A percentile compares a stretch with the other conserved stretches of the same genome.
These are phyloP conservation scores for Tricholoma terreum DNA, from an alignment of 768 basidiomycete genomes.

Conservation along the genomic window DNA sequence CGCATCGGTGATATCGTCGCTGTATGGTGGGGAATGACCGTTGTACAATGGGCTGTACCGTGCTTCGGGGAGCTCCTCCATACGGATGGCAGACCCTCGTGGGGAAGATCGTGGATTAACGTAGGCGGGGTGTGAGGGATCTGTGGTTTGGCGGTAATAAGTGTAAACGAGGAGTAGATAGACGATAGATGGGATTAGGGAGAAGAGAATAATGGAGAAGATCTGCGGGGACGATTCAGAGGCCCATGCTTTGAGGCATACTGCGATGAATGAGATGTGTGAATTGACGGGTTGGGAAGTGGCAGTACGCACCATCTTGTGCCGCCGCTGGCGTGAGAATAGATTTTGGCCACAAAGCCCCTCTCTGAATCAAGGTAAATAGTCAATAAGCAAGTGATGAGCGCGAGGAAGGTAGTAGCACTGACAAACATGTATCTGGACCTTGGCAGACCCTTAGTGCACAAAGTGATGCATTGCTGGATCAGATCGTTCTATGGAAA, in stretches of 20 bases:
- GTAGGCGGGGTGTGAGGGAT: constrained; percentile 36
- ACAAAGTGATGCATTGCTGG: constrained; percentile 33
- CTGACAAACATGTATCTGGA: constrained; percentile 39
- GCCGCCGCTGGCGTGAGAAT: constrained; percentile 23
- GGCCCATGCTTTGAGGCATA: constrained; percentile 39
- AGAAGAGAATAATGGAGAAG: constrained; percentile 35
- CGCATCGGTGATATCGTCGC: constrained; percentile 1
- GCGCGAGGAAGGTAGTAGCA: neutral
- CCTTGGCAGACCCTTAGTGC: constrained; percentile 28
- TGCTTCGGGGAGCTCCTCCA: constrained; percentile 10
- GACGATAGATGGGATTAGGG: constrained; percentile 33
- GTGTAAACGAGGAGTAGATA: constrained; percentile 36
- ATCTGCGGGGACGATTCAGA: constrained; percentile 36
- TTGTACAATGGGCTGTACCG: constrained; percentile 1
- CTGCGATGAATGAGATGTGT: constrained; percentile 15
- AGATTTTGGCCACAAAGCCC: constrained; percentile 30
- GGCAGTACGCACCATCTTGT: constrained; percentile 31
- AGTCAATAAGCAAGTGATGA: neutral
- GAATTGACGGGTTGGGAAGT: neutral
- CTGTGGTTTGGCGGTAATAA: constrained; percentile 39
- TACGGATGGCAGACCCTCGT: constrained; percentile 8
- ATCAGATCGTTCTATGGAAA: constrained; percentile 34
- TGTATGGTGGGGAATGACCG: neutral
- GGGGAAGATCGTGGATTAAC: constrained; percentile 15
- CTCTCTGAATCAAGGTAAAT: constrained; percentile 21